Conservation (phyloP, 2,329 filamentous ascomycete species). For the Ceratocystis papillata region DNA sequence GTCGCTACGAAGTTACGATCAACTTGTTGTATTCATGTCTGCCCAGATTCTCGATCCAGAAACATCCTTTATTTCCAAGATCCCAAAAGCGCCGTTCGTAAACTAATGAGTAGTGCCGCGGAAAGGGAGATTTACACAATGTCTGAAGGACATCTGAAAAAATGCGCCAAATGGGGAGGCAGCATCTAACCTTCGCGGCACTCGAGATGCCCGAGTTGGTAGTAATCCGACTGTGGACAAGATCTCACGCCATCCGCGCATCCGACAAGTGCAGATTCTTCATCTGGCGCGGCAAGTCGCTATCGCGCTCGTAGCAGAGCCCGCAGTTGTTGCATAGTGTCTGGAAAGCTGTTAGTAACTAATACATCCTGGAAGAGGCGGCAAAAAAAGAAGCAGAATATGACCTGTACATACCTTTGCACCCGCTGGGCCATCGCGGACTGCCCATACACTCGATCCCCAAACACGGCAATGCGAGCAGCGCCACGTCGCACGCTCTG, state of each 20-base stretch:
- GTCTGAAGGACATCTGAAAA: no score
- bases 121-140: no score
- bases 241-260: neutral
- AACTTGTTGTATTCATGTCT: slow-evolving; percentile 11
- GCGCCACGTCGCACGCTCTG: slow-evolving; percentile 73
- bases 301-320: slow-evolving; percentile 76
- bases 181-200: neutral
- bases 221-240: neutral
- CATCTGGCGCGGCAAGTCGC: slow-evolving; percentile 54
- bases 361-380: slow-evolving; percentile 6
- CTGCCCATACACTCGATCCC: slow-evolving; percentile 88
- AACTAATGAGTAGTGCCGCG: no score
- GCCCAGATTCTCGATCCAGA: neutral
- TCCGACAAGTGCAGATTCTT: slow-evolving; percentile 34
- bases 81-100: no score
- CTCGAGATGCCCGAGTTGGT: no score
- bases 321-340: slow-evolving; percentile 91
- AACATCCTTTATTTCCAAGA: no score
- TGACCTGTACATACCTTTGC: slow-evolving; percentile 53
- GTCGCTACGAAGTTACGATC: no score
- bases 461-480: slow-evolving; percentile 80
- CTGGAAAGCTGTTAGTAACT: slow-evolving; percentile 36
- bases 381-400: slow-evolving; percentile 24
- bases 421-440: slow-evolving; percentile 78
- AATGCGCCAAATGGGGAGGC: neutral